These are phyloP conservation scores for Dalbergia cochinchinensis DNA, from an alignment of 306 rosid species.

Conservation along the genomic window DNA sequence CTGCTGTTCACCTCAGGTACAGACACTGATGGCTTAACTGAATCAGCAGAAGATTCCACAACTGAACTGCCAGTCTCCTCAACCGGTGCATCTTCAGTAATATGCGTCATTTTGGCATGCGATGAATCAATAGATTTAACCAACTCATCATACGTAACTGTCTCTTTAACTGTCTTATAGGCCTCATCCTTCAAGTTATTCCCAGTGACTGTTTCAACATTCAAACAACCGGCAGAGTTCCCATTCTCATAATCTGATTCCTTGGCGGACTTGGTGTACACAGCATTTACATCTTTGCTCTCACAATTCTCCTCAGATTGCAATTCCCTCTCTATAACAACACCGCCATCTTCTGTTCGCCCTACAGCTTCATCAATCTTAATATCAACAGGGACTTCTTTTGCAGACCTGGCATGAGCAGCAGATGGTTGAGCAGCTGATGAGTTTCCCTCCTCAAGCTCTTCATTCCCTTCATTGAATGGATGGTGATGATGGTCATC, in stretches of 20 bases:
- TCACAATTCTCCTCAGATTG: slow-evolving; percentile 54
- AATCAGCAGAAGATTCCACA: slow-evolving; percentile 42
- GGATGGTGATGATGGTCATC: slow-evolving; percentile 42
- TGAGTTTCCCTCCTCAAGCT: slow-evolving; percentile 48
- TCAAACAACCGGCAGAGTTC: slow-evolving; percentile 55
- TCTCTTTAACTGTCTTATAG: slow-evolving; percentile 32
- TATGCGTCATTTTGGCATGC: slow-evolving; percentile 32
- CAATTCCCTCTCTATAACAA: slow-evolving; percentile 56
- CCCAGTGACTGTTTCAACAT: slow-evolving; percentile 46
- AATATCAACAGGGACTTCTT: slow-evolving; percentile 42
- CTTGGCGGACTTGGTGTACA: slow-evolving; percentile 45
- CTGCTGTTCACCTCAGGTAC: slow-evolving; percentile 44
- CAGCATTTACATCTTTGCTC: slow-evolving; percentile 45
- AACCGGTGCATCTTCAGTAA: slow-evolving; percentile 38
- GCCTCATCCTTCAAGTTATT: slow-evolving; percentile 47
- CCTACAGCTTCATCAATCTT: slow-evolving; percentile 41
- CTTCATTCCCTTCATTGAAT: slow-evolving; percentile 55
- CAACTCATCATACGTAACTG: slow-evolving; percentile 36
- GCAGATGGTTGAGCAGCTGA: slow-evolving; percentile 43
- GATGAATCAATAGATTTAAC: slow-evolving; percentile 48
- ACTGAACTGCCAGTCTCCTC: slow-evolving; percentile 39
- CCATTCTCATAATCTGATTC: slow-evolving; percentile 48
- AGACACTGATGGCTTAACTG: slow-evolving; percentile 44
- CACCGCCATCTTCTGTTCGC: slow-evolving; percentile 42
- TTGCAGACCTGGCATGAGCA: slow-evolving; percentile 46